Base-by-base conservation (phyloP, 2,329 filamentous ascomycete species). In the Epichloe scottii region DNA sequence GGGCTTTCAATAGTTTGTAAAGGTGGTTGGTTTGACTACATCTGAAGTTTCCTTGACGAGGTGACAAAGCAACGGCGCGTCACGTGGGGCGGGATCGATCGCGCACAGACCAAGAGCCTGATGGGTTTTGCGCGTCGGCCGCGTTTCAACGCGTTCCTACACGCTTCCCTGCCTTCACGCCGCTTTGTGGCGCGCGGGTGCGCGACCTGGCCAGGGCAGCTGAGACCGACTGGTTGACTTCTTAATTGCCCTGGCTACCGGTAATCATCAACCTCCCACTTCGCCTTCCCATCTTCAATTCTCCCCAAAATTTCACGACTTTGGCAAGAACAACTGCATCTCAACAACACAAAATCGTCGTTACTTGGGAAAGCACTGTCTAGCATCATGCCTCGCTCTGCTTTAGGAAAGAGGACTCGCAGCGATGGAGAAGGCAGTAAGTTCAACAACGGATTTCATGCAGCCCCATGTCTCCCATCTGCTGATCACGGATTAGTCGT, bases 351-450 rank as follows among this genome's bases (percentile, higher is more conserved):
- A 40, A 35, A 23, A 21, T n/a, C 40, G 33, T 34, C 19, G 33
- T 41, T 12, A 39, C 21, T 46, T 53, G 51, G 53, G 58, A 56
- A 61, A 60, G 50, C 34, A 51, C 46, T 21, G 41, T 49, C 21
- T n/a, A 23, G 8, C 35, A 48, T 42, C 47, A 67, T 67, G 65
- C 54, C 59, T 60, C 59, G 57, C 53, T 58, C 60, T 48, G 52
- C 59, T 37, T 51, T 68, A 47, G 64, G 66, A 62, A 69, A 69
- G 64, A 63, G 66, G 53, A 56, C 62, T 43, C 62, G 65, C 42
- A 54, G 56, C 40, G 56, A 58, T 51, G 57, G 59, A 21, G 62
- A 62, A 53, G 54, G 53, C 42, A 62, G 66, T 68, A 58, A 59
- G 65, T 57, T 47, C 26, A 19, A 40, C 33, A 23, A 34, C 30